phyloP scores from a whole-genome alignment of 108 stramenopile species.

The Fistulifera pelliculosa region DNA sequence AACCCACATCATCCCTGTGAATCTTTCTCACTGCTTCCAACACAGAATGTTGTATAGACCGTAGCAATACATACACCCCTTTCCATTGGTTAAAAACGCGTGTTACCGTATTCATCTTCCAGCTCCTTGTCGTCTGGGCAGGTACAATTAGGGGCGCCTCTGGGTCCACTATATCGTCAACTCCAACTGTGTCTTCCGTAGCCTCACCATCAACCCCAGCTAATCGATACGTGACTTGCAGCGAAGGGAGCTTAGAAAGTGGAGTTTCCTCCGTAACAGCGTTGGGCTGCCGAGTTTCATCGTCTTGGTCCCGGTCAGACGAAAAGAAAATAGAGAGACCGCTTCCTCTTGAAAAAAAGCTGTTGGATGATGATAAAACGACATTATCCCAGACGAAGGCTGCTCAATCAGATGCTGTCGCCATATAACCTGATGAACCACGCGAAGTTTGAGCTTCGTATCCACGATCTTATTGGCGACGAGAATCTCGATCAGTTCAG shows the following conservation, averaged over 20 bases:
- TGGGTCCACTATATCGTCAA: constrained; percentile 53
- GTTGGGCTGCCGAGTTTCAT: neutral
- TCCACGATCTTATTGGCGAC: constrained; percentile 81
- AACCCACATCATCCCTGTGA: constrained; percentile 54
- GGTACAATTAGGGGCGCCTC: constrained; percentile 40
- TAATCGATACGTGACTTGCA: constrained; percentile 66
- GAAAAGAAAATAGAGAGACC: constrained; percentile 67
- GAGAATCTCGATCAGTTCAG: constrained; percentile 67
- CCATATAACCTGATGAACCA: constrained; percentile 72
- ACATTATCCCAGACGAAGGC: neutral
- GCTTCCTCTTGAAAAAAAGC: constrained; percentile 29
- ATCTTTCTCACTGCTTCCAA: constrained; percentile 43
- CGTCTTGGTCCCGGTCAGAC: constrained; percentile 10
- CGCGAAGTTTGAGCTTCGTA: constrained; percentile 58
- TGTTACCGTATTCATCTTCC: constrained; percentile 75
- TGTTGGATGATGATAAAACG: constrained; percentile 2
- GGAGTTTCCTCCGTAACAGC: constrained; percentile 37
- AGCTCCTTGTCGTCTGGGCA: constrained; percentile 42
- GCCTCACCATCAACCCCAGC: constrained; percentile 86
- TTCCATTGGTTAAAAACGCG: constrained; percentile 38
- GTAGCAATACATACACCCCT: constrained; percentile 53
- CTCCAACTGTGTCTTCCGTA: constrained; percentile 72
- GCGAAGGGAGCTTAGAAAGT: constrained; percentile 42
- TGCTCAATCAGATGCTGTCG: constrained; percentile 44
- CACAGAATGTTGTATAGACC: constrained; percentile 47